Evolutionary conservation across 1,284 basidiomycete species (phyloP).

Genomic region (Marasmius fiardii): DNA sequence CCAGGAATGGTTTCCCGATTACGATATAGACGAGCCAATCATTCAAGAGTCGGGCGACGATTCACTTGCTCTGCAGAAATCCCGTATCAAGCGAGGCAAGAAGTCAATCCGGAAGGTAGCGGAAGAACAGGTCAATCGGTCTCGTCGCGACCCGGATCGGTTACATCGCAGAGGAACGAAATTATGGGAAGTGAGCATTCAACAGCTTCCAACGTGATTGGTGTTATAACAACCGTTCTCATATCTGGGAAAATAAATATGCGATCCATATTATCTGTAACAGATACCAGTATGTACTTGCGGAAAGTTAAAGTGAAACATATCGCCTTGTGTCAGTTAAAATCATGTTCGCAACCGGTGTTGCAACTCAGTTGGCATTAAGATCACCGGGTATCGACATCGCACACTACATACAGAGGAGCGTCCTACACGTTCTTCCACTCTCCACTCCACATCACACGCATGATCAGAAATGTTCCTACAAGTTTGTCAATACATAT

Average conservation of each 20-base stretch:
- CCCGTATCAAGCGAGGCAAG: conserved; percentile 23
- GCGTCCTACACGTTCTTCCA: conserved; percentile 4
- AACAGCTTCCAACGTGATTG: conserved; percentile 64
- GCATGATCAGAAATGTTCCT: conserved; percentile 60
- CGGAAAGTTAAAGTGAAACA: too few relatives aligned
- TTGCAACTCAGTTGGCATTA: conserved; percentile 3
- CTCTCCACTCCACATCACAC: not conserved
- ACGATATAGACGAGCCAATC: conserved; percentile 88
- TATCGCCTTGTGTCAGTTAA: too few relatives aligned
- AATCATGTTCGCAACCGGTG: not conserved
- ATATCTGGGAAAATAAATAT: not conserved
- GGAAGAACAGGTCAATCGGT: conserved; percentile 47
- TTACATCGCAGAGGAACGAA: conserved; percentile 63
- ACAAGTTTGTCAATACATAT: not conserved
- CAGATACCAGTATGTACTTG: too few relatives aligned
- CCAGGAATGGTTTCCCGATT: conserved; percentile 87
- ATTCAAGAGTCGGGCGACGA: conserved; percentile 58
- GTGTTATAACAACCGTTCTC: too few relatives aligned
- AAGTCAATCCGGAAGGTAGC: conserved; percentile 88
- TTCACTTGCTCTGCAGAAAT: conserved; percentile 24
- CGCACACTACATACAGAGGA: conserved; percentile 10
- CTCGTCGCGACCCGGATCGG: not conserved
- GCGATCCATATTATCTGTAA: not conserved
- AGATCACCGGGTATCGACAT: not conserved
- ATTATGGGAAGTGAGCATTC: conserved; percentile 85